A percentile compares a stretch with the other conserved stretches of the same genome.
Conservation (phyloP, 2,329 filamentous ascomycete species). For the Davidsoniella eucalypti region DNA sequence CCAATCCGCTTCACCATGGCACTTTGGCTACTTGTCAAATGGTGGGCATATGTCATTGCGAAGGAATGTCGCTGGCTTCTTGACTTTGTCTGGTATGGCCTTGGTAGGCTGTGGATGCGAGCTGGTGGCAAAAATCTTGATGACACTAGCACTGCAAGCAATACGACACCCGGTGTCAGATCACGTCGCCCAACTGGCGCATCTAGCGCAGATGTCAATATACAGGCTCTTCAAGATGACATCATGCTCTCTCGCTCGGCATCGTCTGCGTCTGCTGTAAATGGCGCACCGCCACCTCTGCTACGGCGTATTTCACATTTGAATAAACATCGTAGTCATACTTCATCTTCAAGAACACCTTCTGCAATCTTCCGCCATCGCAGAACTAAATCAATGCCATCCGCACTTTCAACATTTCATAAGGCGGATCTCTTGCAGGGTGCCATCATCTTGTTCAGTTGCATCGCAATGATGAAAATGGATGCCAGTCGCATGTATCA, state of each 20-base stretch:
- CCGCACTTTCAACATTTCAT: conserved; percentile 68
- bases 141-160: not conserved
- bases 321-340: conserved; percentile 18
- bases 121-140: not conserved
- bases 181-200: not conserved
- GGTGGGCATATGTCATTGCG: conserved; percentile 57
- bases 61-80: conserved; percentile 58
- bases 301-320: conserved; percentile 12
- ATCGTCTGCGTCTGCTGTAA: not conserved
- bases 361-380: conserved; percentile 36
- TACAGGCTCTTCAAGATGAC: not conserved
- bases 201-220: not conserved
- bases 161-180: not conserved
- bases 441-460: conserved; percentile 71
- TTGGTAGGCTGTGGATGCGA: conserved; percentile 61
- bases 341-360: conserved; percentile 14
- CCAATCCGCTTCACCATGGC: conserved; percentile 79
- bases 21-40: conserved; percentile 55
- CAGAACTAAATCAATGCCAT: conserved; percentile 70
- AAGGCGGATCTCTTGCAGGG: conserved; percentile 93
- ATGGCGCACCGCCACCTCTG: not conserved
- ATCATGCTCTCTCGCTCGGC: not conserved
- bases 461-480: conserved; percentile 69
- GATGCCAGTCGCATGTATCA: conserved; percentile 98
- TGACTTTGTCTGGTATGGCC: conserved; percentile 62